Evolutionary conservation across 495 filamentous ascomycete species (phyloP), one percentile per base, ranked within the genome.

Genomic region (Trichocladium uniseriatum): DNA sequence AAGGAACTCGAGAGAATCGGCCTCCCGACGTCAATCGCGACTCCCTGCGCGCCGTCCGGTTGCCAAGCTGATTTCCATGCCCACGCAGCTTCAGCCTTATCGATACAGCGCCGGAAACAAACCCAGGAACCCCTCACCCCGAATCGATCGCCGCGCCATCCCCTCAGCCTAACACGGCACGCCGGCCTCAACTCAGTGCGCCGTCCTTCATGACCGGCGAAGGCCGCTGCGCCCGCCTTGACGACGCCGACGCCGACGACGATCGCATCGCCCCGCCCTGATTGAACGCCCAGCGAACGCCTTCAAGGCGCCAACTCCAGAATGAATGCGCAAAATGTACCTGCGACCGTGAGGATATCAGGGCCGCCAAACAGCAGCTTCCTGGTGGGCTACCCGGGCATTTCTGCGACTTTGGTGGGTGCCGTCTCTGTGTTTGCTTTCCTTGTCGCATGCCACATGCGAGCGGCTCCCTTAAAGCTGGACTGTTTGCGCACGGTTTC

Each of bases 311-410:
- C 47, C 49, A 42, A 39, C 56, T 52, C 41, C 62, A 60, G 31
- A 37, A 68, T 66, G 63, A 63, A 54, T 51, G 51, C 51, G 3
- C 31, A 37, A 40, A 61, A 59, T 48, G 53, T 54, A 20, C 55
- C 87, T 65, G 90, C 91, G 65, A 91, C 86, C 67, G 92, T 98
- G 71, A 87, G 94, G 75, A 88, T 98, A 74, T 94, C 88, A 61
- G 92, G 92, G 56, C 91, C 89, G 56, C 88, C 92, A 56, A 98
- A 98, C 73, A 92, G 88, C 69, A 91, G 88, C 68, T 95, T 91
- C 61, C 74, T 97, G 53, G 88, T 97, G 53, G 92, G 92, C 41
- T 98, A 98, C 67, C 92, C 92, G 6, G 92, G 92, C 52, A 97
- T 98, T 66, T 95, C 94, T 28, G 94, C 92, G 55, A 98, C 94